Evolutionary conservation across 2,329 filamentous ascomycete species (phyloP).

Genomic region (Sporothrix protearum): DNA sequence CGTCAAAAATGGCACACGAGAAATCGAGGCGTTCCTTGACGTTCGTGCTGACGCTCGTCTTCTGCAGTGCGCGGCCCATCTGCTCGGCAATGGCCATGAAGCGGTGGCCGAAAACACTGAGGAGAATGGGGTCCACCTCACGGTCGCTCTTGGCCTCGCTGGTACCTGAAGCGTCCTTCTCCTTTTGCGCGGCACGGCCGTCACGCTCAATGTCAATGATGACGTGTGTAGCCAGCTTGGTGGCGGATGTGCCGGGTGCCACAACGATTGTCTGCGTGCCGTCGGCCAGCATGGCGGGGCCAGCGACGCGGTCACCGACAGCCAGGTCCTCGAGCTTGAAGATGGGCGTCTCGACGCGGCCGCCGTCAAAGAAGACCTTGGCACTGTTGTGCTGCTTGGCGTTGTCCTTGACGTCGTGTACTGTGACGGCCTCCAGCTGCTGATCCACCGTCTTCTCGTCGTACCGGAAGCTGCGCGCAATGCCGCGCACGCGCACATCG

Average conservation of each 20-base stretch:
- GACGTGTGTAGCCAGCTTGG: conserved; percentile 81
- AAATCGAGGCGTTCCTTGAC: conserved; percentile 25
- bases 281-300: conserved; percentile 83
- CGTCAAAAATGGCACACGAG: conserved; percentile 78
- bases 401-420: conserved; percentile 48
- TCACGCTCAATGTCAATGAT: conserved; percentile 72
- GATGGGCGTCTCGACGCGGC: conserved; percentile 71
- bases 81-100: conserved; percentile 26
- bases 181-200: conserved; percentile 29
- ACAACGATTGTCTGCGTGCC: conserved; percentile 90
- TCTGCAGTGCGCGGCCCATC: conserved; percentile 24
- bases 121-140: conserved; percentile 66
- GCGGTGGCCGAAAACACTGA: conserved; percentile 25
- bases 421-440: conserved; percentile 68
- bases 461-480: conserved; percentile 81
- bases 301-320: conserved; percentile 68
- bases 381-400: conserved; percentile 61
- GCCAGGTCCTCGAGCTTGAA: conserved; percentile 74
- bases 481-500: conserved; percentile 71
- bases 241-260: conserved; percentile 70
- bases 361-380: conserved; percentile 80
- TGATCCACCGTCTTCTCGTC: conserved; percentile 78
- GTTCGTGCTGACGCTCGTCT: conserved; percentile 24
- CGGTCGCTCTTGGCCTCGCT: conserved; percentile 74
- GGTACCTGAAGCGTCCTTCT: conserved; percentile 49